Percentiles rank a stretch among this genome's conserved stretches.
phyloP scores from a whole-genome alignment of 1,284 basidiomycete genomes.

The Xerocomus minutiporus region DNA sequence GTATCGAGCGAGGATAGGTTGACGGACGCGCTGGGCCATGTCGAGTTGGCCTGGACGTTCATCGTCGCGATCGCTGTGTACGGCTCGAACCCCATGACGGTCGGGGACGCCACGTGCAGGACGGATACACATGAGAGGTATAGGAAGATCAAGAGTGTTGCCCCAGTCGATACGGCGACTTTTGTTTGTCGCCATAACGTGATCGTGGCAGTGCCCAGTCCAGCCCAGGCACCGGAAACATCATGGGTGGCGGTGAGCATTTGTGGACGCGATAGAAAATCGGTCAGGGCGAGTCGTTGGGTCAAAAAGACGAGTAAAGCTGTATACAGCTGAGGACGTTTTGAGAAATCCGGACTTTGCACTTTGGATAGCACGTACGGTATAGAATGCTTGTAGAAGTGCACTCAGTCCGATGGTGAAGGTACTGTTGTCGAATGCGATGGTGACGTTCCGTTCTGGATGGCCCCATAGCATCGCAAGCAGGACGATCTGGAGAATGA shows the following conservation, averaged over 20 bases:
- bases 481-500: constrained; percentile 4
- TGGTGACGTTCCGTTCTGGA: constrained; percentile 2
- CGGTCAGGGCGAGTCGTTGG: constrained; percentile 1
- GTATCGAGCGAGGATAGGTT: neutral
- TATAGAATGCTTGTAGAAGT: constrained; percentile 10
- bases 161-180: neutral
- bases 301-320: constrained; percentile 2
- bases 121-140: constrained; percentile 1
- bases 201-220: constrained; percentile 3
- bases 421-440: constrained; percentile 1
- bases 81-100: constrained; percentile 2
- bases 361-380: constrained; percentile 2
- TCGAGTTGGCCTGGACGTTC: neutral
- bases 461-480: constrained; percentile 1
- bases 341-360: neutral
- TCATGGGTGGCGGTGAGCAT: constrained; percentile 5
- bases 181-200: constrained; percentile 6
- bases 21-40: neutral
- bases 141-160: neutral
- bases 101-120: constrained; percentile 2
- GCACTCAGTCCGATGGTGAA: constrained; percentile 7
- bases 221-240: constrained; percentile 3
- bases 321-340: constrained; percentile 4
- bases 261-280: neutral
- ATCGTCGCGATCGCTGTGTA: neutral